Percentiles rank a stretch among this genome's conserved stretches.
These are phyloP conservation scores for Entrophospora sp. DNA, from an alignment of 192 early-diverging fungal species.

Conservation along the genomic window DNA sequence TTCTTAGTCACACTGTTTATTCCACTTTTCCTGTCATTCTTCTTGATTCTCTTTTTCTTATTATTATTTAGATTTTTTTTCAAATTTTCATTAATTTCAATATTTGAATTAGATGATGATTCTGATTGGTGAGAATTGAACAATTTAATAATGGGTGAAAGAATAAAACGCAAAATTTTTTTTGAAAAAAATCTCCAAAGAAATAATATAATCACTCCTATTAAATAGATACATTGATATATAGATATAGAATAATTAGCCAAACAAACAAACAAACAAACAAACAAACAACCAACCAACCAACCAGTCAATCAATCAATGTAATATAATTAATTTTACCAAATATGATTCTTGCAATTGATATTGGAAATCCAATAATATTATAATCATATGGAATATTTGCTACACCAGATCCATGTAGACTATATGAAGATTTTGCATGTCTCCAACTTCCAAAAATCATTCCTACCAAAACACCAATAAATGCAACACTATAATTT, in stretches of 20 bases:
- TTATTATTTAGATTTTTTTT: slow-evolving; percentile 19
- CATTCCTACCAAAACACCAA: slow-evolving; percentile 53
- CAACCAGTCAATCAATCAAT: neutral
- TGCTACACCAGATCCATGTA: slow-evolving; percentile 24
- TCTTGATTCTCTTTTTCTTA: slow-evolving; percentile 25
- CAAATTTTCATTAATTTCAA: slow-evolving; percentile 26
- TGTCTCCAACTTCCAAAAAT: slow-evolving; percentile 49
- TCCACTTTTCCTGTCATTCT: too few relatives aligned
- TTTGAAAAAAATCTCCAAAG: slow-evolving; percentile 43
- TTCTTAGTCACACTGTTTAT: too few relatives aligned
- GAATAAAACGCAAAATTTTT: slow-evolving; percentile 33
- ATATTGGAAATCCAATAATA: neutral
- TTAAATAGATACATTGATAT: too few relatives aligned
- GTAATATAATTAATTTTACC: slow-evolving; percentile 4
- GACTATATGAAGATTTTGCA: slow-evolving; percentile 28
- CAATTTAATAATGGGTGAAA: slow-evolving; percentile 44
- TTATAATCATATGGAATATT: slow-evolving; percentile 31
- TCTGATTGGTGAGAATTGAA: slow-evolving; percentile 36
- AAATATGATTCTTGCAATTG: slow-evolving; percentile 15
- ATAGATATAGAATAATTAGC: too few relatives aligned
- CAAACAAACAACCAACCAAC: neutral
- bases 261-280: too few relatives aligned
- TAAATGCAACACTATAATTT: slow-evolving; percentile 43
- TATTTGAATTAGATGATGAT: slow-evolving; percentile 33
- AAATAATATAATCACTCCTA: slow-evolving; percentile 44